A percentile compares a stretch with the other conserved stretches of the same genome.
Conservation (phyloP, 176 grass and related monocot species). For the Bonia amplexicaulis region DNA sequence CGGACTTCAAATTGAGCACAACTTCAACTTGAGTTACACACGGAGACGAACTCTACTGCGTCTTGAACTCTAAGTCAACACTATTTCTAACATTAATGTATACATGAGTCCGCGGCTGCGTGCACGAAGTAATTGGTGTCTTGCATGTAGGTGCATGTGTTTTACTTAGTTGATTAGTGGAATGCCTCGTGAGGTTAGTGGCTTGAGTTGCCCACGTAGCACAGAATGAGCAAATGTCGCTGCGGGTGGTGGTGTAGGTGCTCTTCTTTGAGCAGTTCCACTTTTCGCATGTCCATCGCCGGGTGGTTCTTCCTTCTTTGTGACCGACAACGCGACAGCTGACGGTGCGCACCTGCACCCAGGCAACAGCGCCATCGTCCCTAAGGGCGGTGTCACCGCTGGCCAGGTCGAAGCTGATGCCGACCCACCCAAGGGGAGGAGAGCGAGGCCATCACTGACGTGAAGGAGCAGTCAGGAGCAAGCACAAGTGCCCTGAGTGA, state of each 20-base stretch:
- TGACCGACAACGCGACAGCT: slow-evolving; percentile 42
- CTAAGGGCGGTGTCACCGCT: slow-evolving; percentile 24
- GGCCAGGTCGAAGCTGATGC: background rate
- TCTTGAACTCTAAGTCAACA: too few relatives aligned
- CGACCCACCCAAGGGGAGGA: slow-evolving; percentile 12
- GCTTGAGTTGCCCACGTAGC: slow-evolving; percentile 44
- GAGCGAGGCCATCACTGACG: slow-evolving; percentile 31
- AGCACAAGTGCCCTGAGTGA: too few relatives aligned
- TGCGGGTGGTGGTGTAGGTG: slow-evolving; percentile 73
- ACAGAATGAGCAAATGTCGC: slow-evolving; percentile 71
- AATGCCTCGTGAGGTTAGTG: too few relatives aligned
- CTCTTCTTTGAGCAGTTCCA: slow-evolving; percentile 81
- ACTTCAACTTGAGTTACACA: too few relatives aligned
- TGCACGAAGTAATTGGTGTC: too few relatives aligned
- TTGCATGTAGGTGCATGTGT: too few relatives aligned
- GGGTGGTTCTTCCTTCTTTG: slow-evolving; percentile 47
- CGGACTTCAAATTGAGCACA: too few relatives aligned
- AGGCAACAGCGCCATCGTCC: slow-evolving; percentile 23
- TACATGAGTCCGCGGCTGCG: slow-evolving; percentile 28
- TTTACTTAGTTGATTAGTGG: too few relatives aligned
- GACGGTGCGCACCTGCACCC: slow-evolving; percentile 27
- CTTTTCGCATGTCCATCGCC: slow-evolving; percentile 63
- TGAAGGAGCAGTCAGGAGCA: slow-evolving; percentile 8
- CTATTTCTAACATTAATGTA: too few relatives aligned
- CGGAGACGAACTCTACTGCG: too few relatives aligned